A percentile compares a stretch with the other conserved stretches of the same genome.
Evolutionary conservation across 1,284 basidiomycete species (phyloP).

Genomic region (Exobasidium rhododendri): DNA sequence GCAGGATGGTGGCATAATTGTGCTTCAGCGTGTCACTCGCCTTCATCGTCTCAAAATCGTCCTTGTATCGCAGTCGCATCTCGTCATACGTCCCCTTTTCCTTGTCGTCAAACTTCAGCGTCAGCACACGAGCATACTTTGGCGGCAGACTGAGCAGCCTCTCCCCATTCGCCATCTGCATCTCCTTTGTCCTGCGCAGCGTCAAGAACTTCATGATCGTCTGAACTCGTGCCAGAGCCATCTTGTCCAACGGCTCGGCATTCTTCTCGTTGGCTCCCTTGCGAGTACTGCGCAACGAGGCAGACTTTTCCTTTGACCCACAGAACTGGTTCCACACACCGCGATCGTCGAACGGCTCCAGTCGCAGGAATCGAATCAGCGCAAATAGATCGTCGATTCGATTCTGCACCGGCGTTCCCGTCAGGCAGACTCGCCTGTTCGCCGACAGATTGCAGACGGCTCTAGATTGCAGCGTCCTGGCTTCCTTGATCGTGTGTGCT

Average conservation of each 20-base stretch:
- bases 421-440: conserved; percentile 86
- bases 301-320: conserved; percentile 77
- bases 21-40: conserved; percentile 84
- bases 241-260: conserved; percentile 62
- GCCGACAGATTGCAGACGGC: conserved; percentile 93
- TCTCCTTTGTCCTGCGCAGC: conserved; percentile 91
- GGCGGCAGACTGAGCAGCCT: conserved; percentile 78
- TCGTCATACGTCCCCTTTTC: conserved; percentile 84
- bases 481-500: conserved; percentile 97
- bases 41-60: conserved; percentile 80
- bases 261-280: conserved; percentile 10
- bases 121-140: conserved; percentile 76
- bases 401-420: conserved; percentile 98
- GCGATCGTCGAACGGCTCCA: conserved; percentile 90
- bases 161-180: conserved; percentile 73
- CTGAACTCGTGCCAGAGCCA: conserved; percentile 89
- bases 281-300: conserved; percentile 34
- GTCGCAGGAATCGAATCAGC: conserved; percentile 87
- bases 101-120: conserved; percentile 75
- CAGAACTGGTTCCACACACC: conserved; percentile 88
- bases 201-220: conserved; percentile 96
- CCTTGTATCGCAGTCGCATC: conserved; percentile 81
- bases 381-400: conserved; percentile 97
- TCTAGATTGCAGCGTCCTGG: conserved; percentile 83
- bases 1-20: conserved; percentile 95